Evolutionary conservation across 2,329 filamentous ascomycete species (phyloP).

Genomic region (Rosellinia necatrix): DNA sequence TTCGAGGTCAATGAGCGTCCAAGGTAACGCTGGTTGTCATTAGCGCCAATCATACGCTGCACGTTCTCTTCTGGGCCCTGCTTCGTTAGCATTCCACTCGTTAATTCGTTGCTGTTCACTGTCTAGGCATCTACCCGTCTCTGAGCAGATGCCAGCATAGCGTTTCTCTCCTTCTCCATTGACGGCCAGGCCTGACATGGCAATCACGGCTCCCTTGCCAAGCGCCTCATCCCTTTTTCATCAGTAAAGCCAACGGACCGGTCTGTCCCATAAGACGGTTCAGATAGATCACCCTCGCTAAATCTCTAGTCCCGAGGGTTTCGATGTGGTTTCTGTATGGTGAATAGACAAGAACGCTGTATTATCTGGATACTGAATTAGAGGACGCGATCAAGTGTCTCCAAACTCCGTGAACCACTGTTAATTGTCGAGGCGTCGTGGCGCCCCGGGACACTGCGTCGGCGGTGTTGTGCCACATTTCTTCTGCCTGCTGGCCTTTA

Average conservation of each 20-base stretch:
- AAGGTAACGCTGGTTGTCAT: background rate
- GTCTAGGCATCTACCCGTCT: background rate
- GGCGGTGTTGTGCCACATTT: background rate
- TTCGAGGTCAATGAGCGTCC: background rate
- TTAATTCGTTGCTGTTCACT: background rate
- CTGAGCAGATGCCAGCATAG: background rate
- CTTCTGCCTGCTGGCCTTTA: background rate
- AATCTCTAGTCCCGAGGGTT: background rate
- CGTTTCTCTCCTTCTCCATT: background rate
- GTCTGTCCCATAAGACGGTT: background rate
- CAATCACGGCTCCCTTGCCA: background rate
- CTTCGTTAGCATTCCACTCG: background rate
- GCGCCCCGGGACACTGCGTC: too few relatives aligned
- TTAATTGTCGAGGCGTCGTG: too few relatives aligned
- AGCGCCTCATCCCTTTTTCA: background rate
- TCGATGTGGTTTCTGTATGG: too few relatives aligned
- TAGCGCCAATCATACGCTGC: background rate
- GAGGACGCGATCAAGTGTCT: background rate
- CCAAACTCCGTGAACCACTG: conserved; percentile 5
- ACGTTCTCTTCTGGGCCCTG: background rate
- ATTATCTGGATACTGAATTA: background rate
- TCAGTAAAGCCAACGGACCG: background rate
- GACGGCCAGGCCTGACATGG: conserved; percentile 3
- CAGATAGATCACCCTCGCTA: conserved; percentile 4
- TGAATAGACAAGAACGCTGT: conserved; percentile 12